Base-by-base conservation (phyloP, 495 filamentous ascomycete genomes). In the Aspergillus funiculosus region DNA sequence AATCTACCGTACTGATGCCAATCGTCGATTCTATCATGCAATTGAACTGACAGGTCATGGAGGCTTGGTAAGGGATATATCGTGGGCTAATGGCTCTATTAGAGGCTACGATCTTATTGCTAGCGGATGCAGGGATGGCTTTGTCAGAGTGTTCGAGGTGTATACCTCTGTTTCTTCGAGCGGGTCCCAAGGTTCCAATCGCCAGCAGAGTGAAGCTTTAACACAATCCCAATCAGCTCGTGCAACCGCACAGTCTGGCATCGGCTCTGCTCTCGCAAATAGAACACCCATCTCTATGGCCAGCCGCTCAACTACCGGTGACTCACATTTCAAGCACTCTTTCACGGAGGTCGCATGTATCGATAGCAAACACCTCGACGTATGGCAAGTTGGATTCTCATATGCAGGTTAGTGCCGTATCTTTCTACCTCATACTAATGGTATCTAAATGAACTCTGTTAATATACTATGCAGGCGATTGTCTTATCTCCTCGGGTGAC, bases 121-220 rank as follows among this genome's bases (percentile, higher is more conserved):
- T 5, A 94, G 90, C 22, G 91, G 87, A 1, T 88, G 87, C 57
- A 89, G 90, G 60, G 92, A 99, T 59, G 90, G 92, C 3, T 80
- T 79, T 48, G 75, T 97, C 34, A 77, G 94, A 18, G 81, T 97
- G 4, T 95, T 89, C 53, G 77, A 89, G 57, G 67, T 99, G 0
- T 76, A 79, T 25, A 85, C 87, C 13, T 60, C 54, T 2, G 26
- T 62, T 3, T 50, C 54, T 8, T 58, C 50, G 13, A 62, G 58
- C 34, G 54, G 52, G 21, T 50, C 54, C 2, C 64, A 68, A 20
- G 54, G 46, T 15, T 9, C 52, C n/a, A 61, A 59, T 45, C 54
- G 51, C 32, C 63, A 56, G 5, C 67, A 62, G 22, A 13, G 51
- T n/a, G 62, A 67, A 24, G 43, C 46, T 13, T 47, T 56, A 19